A percentile compares a stretch with the other conserved stretches of the same genome.
Evolutionary conservation across 106 monocot genomes (phyloP).

Genomic region (Apostasia shenzhenica): DNA sequence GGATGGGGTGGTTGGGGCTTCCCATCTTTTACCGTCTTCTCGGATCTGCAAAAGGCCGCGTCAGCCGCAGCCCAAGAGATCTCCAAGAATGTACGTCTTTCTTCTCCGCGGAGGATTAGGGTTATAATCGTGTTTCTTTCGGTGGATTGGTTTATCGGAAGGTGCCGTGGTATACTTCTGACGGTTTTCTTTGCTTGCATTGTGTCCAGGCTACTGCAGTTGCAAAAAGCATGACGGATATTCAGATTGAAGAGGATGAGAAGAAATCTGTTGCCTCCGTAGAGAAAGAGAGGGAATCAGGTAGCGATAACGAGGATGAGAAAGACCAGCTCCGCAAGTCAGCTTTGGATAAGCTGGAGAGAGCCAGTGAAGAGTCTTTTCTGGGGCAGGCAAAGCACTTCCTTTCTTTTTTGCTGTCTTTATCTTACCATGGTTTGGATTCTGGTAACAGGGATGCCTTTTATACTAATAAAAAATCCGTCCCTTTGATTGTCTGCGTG

Average conservation of each 20-base stretch:
- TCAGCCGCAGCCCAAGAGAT: constrained; percentile 54
- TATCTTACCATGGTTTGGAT: neutral
- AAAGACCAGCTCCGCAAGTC: constrained; percentile 40
- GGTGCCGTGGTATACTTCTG: neutral
- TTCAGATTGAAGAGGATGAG: constrained; percentile 16
- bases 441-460: neutral
- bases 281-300: constrained; percentile 17
- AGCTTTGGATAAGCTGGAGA: constrained; percentile 73
- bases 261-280: constrained; percentile 10
- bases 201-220: constrained; percentile 60
- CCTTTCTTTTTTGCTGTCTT: neutral
- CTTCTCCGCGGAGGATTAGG: neutral
- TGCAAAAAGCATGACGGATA: constrained; percentile 54
- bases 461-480: neutral
- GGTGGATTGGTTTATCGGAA: neutral
- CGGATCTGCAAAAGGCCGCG: constrained; percentile 77
- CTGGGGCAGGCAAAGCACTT: constrained; percentile 55
- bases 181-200: neutral
- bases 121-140: neutral
- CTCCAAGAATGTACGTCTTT: constrained; percentile 52
- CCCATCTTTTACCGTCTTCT: constrained; percentile 50
- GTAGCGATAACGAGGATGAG: constrained; percentile 22
- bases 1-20: constrained; percentile 83
- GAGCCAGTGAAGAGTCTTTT: constrained; percentile 75
- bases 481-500: neutral